A percentile compares a stretch with the other conserved stretches of the same genome.
Conservation (phyloP, 1,139 yeast species). For the Taphrina betulina region DNA sequence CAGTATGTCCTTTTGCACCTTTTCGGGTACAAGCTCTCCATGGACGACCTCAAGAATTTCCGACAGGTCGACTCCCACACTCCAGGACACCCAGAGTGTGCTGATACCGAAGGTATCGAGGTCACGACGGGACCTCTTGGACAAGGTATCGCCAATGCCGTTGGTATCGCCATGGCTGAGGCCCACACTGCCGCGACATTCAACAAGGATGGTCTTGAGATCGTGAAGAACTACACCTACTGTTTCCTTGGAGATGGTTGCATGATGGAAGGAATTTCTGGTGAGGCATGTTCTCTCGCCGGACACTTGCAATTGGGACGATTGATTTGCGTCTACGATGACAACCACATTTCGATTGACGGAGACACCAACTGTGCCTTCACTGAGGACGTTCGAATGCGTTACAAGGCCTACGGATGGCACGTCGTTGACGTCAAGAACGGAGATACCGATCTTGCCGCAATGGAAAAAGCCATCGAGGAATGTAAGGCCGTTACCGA, state of each 20-base stretch:
- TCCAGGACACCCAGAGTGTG: slow-evolving; percentile 96
- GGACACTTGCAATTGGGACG: slow-evolving; percentile 95
- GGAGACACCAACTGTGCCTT: slow-evolving; percentile 89
- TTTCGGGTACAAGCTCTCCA: slow-evolving; percentile 74
- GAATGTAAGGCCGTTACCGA: slow-evolving; percentile 52
- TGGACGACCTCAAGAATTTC: slow-evolving; percentile 86
- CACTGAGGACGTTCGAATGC: slow-evolving; percentile 85
- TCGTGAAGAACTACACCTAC: slow-evolving; percentile 76
- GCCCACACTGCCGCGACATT: slow-evolving; percentile 87
- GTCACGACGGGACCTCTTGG: slow-evolving; percentile 99
- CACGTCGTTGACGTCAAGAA: slow-evolving; percentile 72
- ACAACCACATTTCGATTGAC: slow-evolving; percentile 95
- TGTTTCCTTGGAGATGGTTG: slow-evolving; percentile 95
- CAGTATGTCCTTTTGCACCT: slow-evolving; percentile 83
- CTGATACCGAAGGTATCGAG: slow-evolving; percentile 79
- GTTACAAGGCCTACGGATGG: slow-evolving; percentile 96
- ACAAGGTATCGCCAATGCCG: slow-evolving; percentile 96
- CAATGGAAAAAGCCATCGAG: slow-evolving; percentile 68
- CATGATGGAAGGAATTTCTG: slow-evolving; percentile 96
- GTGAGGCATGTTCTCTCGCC: slow-evolving; percentile 92
- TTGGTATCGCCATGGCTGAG: slow-evolving; percentile 95
- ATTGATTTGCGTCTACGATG: slow-evolving; percentile 95
- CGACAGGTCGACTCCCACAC: slow-evolving; percentile 89
- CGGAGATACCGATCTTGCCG: slow-evolving; percentile 77
- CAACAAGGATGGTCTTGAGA: slow-evolving; percentile 77